A percentile compares a stretch with the other conserved stretches of the same genome.
Conservation (phyloP, 768 basidiomycete species). For the Lentinula sp. region DNA sequence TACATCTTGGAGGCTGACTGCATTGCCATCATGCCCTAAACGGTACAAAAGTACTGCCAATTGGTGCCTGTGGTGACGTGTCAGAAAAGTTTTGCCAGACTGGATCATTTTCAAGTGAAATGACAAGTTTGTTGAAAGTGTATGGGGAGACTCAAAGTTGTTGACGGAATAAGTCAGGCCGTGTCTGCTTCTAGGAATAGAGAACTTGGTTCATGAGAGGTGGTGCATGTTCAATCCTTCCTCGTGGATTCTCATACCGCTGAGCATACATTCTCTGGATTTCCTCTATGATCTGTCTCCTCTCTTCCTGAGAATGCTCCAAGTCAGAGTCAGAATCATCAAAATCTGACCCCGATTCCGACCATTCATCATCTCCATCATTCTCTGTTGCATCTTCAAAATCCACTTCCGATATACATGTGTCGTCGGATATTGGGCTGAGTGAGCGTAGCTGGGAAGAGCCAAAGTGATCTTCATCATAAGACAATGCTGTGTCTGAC, state of each 20-base stretch:
- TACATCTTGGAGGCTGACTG: conserved; percentile 6
- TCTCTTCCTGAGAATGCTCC: too few species aligned
- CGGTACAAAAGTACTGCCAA: conserved; percentile 12
- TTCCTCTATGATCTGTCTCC: neutral
- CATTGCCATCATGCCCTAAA: conserved; percentile 18
- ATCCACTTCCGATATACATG: too few species aligned
- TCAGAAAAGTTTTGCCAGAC: neutral
- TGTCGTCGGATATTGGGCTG: too few species aligned
- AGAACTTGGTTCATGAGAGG: neutral
- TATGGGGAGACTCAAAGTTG: neutral
- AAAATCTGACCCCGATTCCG: too few species aligned
- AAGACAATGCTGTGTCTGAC: too few species aligned
- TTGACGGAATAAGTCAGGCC: neutral
- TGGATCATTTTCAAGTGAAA: neutral
- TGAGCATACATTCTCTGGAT: neutral
- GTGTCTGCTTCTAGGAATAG: neutral
- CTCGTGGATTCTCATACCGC: neutral
- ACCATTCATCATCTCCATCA: too few species aligned
- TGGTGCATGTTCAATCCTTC: neutral
- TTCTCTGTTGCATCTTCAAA: too few species aligned
- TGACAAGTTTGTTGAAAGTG: neutral
- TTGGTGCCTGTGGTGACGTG: neutral
- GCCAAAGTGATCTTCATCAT: too few species aligned
- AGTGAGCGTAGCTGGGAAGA: too few species aligned
- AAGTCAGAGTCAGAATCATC: too few species aligned